Conservation (phyloP, 805 yeast species). For the Pichia californica region DNA sequence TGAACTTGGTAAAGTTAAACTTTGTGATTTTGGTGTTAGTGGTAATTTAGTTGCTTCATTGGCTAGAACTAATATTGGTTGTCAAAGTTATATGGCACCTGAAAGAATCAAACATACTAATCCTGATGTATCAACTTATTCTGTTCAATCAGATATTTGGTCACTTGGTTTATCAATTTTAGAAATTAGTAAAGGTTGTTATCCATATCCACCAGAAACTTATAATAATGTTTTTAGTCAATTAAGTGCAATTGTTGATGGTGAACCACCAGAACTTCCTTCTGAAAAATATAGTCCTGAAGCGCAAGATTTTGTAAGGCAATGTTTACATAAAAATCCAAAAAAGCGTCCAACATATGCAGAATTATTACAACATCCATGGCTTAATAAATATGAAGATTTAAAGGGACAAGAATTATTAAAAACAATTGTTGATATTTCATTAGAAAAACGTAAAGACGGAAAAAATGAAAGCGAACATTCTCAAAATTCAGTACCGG, state of each 20-base stretch:
- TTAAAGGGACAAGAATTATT: constrained; percentile 25
- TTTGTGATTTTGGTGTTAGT: constrained; percentile 94
- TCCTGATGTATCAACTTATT: constrained; percentile 74
- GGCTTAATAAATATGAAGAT: constrained; percentile 56
- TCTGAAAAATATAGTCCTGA: constrained; percentile 54
- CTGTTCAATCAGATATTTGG: constrained; percentile 96
- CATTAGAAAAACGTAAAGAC: constrained; percentile 2
- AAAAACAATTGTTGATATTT: constrained; percentile 27
- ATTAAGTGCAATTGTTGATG: constrained; percentile 93
- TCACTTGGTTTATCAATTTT: constrained; percentile 80
- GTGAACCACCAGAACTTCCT: constrained; percentile 81
- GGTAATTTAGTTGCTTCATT: constrained; percentile 92
- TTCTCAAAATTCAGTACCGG: not conserved
- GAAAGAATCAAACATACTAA: constrained; percentile 76
- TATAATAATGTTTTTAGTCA: constrained; percentile 87
- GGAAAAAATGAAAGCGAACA: not conserved
- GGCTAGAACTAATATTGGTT: constrained; percentile 93
- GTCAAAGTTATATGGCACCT: constrained; percentile 98
- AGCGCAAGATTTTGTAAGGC: constrained; percentile 74
- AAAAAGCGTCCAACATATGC: constrained; percentile 75
- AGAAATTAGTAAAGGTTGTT: constrained; percentile 84
- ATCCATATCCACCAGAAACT: constrained; percentile 96
- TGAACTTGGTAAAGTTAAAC: constrained; percentile 71
- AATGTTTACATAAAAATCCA: constrained; percentile 77
- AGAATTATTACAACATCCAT: constrained; percentile 70